phyloP scores from a whole-genome alignment of 768 basidiomycete species.

The Mycena olivaceomarginata region DNA sequence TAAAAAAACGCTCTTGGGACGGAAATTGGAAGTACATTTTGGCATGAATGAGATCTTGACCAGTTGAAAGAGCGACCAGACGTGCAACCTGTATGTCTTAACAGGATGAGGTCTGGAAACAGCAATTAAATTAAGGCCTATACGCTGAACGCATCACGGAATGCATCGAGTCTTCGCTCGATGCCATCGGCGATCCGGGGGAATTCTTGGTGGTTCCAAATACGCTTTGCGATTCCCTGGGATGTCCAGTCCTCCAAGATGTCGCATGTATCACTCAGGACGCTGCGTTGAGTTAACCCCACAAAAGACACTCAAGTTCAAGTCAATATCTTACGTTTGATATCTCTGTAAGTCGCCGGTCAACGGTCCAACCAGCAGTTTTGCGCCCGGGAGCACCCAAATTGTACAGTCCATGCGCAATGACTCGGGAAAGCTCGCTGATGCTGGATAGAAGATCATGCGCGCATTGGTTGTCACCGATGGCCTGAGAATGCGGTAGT shows the following conservation, averaged over 20 bases:
- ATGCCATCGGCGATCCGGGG: constrained; percentile 10
- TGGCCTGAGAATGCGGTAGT: not conserved
- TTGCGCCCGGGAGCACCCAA: not conserved
- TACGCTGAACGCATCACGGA: constrained; percentile 26
- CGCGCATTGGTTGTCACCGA: constrained; percentile 14
- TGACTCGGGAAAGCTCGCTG: not conserved
- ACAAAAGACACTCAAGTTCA: not conserved
- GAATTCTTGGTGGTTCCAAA: constrained; percentile 5
- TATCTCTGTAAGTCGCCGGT: constrained; percentile 7
- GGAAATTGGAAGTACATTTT: not conserved
- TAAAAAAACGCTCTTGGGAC: not conserved
- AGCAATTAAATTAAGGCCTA: not conserved
- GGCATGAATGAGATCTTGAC: not conserved
- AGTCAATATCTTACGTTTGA: not conserved
- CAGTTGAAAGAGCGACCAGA: not conserved
- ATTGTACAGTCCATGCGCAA: not conserved
- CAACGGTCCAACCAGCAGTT: not conserved
- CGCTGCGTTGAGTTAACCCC: not conserved
- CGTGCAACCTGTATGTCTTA: not conserved
- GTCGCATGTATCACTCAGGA: not conserved
- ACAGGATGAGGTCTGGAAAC: not conserved
- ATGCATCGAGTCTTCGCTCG: not conserved
- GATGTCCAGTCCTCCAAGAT: not conserved
- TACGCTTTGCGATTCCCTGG: not conserved
- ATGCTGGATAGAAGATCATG: not conserved